Conservation (phyloP, 768 basidiomycete species). For the Collybiopsis confluens region DNA sequence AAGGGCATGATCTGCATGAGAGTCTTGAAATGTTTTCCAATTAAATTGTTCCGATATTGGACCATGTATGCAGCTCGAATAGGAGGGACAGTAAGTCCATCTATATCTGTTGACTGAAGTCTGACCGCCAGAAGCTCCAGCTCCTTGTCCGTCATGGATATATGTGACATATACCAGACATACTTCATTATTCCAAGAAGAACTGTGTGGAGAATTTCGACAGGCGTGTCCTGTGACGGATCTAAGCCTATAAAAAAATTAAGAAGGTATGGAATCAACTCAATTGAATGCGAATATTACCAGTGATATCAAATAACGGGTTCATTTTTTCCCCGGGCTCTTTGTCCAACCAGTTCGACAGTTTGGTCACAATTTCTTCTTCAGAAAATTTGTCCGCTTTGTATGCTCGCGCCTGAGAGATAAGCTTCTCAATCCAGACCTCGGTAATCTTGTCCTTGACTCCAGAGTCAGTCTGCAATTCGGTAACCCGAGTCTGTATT, state of each 20-base stretch:
- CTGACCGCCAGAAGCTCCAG: constrained; percentile 14
- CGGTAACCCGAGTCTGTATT: constrained; percentile 24
- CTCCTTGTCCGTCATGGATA: constrained; percentile 13
- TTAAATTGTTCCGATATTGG: too few relatives aligned
- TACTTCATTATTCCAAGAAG: constrained; percentile 28
- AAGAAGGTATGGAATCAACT: too few relatives aligned
- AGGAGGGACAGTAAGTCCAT: constrained; percentile 24
- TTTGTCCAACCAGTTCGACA: constrained; percentile 23
- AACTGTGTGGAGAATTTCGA: constrained; percentile 26
- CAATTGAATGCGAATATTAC: too few relatives aligned
- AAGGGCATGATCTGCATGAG: too few relatives aligned
- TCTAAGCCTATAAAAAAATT: too few relatives aligned
- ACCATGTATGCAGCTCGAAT: too few relatives aligned
- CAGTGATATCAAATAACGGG: constrained; percentile 23
- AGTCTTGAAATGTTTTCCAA: too few relatives aligned
- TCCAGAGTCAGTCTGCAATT: constrained; percentile 27
- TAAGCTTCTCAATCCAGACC: constrained; percentile 31
- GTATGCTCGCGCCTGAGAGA: constrained; percentile 17
- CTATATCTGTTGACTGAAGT: constrained; percentile 16
- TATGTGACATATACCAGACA: constrained; percentile 22
- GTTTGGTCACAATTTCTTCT: constrained; percentile 19
- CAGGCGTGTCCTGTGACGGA: constrained; percentile 14
- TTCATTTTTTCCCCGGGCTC: constrained; percentile 23
- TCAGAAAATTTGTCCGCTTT: constrained; percentile 10
- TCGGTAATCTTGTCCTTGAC: constrained; percentile 36